A percentile compares a stretch with the other conserved stretches of the same genome.
Conservation (phyloP, 306 rosid genomes). For the Ormosia semicastrata region DNA sequence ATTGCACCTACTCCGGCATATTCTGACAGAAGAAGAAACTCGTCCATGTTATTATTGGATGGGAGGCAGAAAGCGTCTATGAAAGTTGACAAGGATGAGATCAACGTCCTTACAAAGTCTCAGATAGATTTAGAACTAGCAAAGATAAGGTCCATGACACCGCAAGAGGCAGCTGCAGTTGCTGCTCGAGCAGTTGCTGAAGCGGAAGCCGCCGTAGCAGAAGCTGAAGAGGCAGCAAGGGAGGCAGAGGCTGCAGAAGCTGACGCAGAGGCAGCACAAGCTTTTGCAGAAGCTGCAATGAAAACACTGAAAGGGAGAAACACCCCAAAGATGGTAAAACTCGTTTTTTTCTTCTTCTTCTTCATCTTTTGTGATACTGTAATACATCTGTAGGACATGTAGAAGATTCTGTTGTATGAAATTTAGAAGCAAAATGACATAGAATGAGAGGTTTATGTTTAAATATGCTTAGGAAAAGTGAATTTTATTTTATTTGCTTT, state of each 20-base stretch:
- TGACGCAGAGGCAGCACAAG: slow-evolving; percentile 82
- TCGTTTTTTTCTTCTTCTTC: background rate
- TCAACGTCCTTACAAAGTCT: slow-evolving; percentile 46
- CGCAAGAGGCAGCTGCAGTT: slow-evolving; percentile 73
- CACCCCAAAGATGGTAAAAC: slow-evolving; percentile 66
- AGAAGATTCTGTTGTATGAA: background rate
- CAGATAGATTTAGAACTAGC: slow-evolving; percentile 78
- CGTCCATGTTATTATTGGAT: slow-evolving; percentile 44
- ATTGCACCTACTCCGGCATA: slow-evolving; percentile 55
- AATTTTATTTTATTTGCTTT: background rate
- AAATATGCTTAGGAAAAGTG: slow-evolving; percentile 1
- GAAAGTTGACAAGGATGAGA: slow-evolving; percentile 53
- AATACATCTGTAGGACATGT: background rate
- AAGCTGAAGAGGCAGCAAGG: slow-evolving; percentile 86
- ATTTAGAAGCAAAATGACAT: background rate
- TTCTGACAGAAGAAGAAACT: slow-evolving; percentile 56
- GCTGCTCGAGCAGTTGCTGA: slow-evolving; percentile 93
- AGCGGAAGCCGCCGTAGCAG: slow-evolving; percentile 87
- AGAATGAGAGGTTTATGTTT: background rate
- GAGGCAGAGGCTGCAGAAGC: slow-evolving; percentile 98
- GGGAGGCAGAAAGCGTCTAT: slow-evolving; percentile 58
- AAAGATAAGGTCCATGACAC: slow-evolving; percentile 75
- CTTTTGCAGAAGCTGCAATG: slow-evolving; percentile 76
- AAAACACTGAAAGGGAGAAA: slow-evolving; percentile 65
- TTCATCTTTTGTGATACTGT: background rate